Base-by-base conservation (phyloP, 2,329 filamentous ascomycete genomes). In the Cordyceps cicadae region DNA sequence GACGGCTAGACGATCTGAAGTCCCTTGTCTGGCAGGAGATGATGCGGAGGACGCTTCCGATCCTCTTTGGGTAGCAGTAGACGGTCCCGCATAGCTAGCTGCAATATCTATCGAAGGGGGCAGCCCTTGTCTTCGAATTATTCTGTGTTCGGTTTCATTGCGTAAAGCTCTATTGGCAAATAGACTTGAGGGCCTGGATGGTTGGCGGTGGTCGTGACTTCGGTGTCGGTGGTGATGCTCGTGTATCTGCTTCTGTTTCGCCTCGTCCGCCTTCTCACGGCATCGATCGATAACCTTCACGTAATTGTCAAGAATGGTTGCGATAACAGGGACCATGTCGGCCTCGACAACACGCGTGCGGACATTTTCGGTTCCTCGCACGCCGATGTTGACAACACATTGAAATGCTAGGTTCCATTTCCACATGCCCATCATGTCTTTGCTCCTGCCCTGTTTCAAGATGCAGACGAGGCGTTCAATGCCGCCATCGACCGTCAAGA, bases 381-480 rank as follows among this genome's bases (percentile, higher is more conserved):
- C 93, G 61, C 94, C 94, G 71, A 99, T 97, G 75, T 99, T 99
- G 72, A 99, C 94, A 65, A 97, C 92, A 74, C 94, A 99, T 76
- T 97, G 94, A 74, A 99, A 99, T 58, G 94, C 94, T 64, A 99
- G 82, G 71, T 97, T 99, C 94, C 94, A 99, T 77, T 97, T 97
- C 94, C 94, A 99, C 90, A 96, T 96, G 74, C 97, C 93, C 93
- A 97, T 97, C 87, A 97, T 88, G 73, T 99, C 93, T 76, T 92
- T 95, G 77, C 90, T 97, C 71, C 94, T 84, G 64, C 94, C 94
- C 76, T 96, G 91, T 76, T 99, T 99, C 74, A 99, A 84, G 71
- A 99, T 97, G 82, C 92, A 97, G 72, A 99, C 90, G 67, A 99
- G 80, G 66, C 93, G 82, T 79, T 99, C 94, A 74, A 99, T 94